Conservation (phyloP, 2,329 filamentous ascomycete species). For the Aspergillus alliaceus region DNA sequence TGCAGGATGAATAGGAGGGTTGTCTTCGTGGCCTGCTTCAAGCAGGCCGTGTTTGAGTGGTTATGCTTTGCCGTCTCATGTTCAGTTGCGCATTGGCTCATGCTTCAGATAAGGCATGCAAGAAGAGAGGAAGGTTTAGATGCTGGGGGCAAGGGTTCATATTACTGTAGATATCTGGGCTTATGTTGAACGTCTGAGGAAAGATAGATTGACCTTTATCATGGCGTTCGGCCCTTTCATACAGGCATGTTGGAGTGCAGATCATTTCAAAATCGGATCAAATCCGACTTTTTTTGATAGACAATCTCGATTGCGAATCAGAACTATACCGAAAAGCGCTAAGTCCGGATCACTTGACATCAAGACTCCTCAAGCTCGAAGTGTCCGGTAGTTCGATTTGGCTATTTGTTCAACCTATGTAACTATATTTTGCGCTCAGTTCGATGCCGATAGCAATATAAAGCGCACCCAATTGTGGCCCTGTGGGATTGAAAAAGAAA, state of each 20-base stretch:
- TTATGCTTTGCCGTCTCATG: background rate
- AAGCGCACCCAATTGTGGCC: background rate
- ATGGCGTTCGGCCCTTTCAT: background rate
- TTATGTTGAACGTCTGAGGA: background rate
- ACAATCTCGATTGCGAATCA: background rate
- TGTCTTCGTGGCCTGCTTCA: slow-evolving; percentile 18
- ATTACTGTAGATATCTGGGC: background rate
- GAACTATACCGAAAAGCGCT: background rate
- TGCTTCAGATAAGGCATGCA: background rate
- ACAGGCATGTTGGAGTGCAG: background rate
- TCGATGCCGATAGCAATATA: too few species aligned
- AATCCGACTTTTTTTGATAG: slow-evolving; percentile 10
- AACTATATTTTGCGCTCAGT: too few species aligned
- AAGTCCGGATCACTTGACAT: background rate
- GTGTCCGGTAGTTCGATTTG: background rate
- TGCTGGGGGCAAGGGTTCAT: background rate
- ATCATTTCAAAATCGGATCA: slow-evolving; percentile 3
- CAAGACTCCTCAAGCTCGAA: background rate
- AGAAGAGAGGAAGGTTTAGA: background rate
- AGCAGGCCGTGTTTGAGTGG: background rate
- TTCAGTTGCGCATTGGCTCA: background rate
- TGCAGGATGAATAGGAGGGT: slow-evolving; percentile 39
- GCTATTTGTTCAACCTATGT: background rate
- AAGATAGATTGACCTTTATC: background rate
- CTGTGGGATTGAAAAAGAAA: too few species aligned